Evolutionary conservation across 2,329 filamentous ascomycete species (phyloP), one percentile per base, ranked within the genome.

Genomic region (Aspergillus unguis): DNA sequence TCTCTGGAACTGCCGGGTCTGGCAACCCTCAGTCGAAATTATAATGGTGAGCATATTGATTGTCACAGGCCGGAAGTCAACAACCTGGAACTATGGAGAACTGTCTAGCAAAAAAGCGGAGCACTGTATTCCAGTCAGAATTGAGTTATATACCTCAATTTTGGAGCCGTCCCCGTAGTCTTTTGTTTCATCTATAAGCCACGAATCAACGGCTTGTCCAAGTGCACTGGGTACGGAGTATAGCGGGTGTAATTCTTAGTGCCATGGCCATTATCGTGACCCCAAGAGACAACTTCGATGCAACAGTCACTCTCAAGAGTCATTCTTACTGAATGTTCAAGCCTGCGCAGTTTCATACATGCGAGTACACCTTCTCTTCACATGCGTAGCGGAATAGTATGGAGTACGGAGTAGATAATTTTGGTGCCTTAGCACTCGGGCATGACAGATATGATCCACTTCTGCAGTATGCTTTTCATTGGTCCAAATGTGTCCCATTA

Each of bases 91-190:
- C 45, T 40, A 47, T 46, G 17, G 17, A 17, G 17, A 17, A 17
- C 17, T 17, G 17, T 17, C 17, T 17, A 17, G 17, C 17, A 17
- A 17, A 17, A 17, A 17, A 17, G 27, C 52, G 55, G 55, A 57
- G 55, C 44, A 55, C 55, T 41, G 55, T 52, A 41, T 45, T 57
- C 55, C 52, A 57, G 50, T 44, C 26, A 25, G 44, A 38, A 47
- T 33, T 49, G 26, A 37, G 28, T 32, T 52, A 50, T 48, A 33
- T 46, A 47, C 46, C 46, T 57, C 49, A 36, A 44, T 46, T 29
- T n/a, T 51, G 6, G 7, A 44, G 40, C 11, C 11, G n/a, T 32
- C n/a, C 28, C 17, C 28, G 32, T 37, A 36, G 32, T 38, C 36
- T 42, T 28, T 33, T 23, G 28, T 48, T 26, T 42, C 41, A 45